Base-by-base conservation (phyloP, 2,329 filamentous ascomycete species). In the Colletotrichum tropicale region DNA sequence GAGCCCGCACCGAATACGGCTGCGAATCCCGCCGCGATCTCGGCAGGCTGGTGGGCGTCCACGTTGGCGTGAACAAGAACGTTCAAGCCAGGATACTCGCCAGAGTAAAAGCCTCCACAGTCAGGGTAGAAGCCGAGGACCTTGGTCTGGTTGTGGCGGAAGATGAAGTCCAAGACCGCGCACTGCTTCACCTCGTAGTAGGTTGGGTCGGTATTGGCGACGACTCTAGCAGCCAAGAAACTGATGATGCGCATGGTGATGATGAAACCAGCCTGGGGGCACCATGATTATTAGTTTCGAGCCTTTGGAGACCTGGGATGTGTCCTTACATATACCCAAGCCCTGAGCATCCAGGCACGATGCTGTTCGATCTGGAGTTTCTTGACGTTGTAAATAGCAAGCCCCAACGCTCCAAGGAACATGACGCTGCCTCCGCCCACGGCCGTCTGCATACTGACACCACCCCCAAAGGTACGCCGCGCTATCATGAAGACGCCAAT, bases 301-400 rank as follows among this genome's bases (percentile, higher is more conserved):
- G 18, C 15, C 61, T 26, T 28, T 18, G 13, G 61, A 64, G 34
- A 15, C 15, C 8, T n/a, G 18, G 38, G n/a, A 26, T 65, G 16
- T 13, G 10, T 36, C 18, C 85, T 72, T 76, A 88, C 85, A 76
- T 88, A 88, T 52, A 88, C 83, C 88, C 88, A 89, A 9, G 88
- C 85, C 26, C 91, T 81, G 34, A 93, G 79, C 91, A 93, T 93
- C 91, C 91, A 93, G 4, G 90, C 89, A 2, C 91, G 86, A 76
- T 93, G 91, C 78, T 93, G 88, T 36, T 93, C 90, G 65, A 94
- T 90, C 79, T 93, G 91, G 3, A 93, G 81, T 3, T 85, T 83
- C 80, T 90, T 92, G 81, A 93, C 88, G 76, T 92, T 92, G 80
- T 88, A 84, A 36, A 87, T 88, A 2, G 90, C 89, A 58, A 92